Percentiles rank a stretch among this genome's conserved stretches.
These are phyloP conservation scores for Theobroma grandiflorum DNA, from an alignment of 441 rosid species.

Conservation along the genomic window DNA sequence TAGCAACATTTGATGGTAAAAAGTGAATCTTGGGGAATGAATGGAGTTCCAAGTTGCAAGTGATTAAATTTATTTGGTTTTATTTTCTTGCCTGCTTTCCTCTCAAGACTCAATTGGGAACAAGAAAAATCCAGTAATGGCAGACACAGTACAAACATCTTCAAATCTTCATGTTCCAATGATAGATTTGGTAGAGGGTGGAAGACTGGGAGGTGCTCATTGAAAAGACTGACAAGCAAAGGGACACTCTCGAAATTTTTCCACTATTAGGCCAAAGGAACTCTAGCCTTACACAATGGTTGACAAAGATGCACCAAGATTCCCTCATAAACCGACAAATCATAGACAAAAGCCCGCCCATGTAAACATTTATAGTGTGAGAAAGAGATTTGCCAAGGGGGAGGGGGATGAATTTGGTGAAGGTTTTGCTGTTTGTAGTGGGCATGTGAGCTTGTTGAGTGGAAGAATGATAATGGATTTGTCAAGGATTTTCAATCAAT, in stretches of 20 bases:
- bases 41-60: neutral
- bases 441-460: slow-evolving; percentile 34
- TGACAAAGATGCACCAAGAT: slow-evolving; percentile 21
- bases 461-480: neutral
- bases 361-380: slow-evolving; percentile 9
- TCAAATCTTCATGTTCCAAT: slow-evolving; percentile 25
- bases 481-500: slow-evolving; percentile 12
- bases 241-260: neutral
- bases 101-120: neutral
- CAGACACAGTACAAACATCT: slow-evolving; percentile 26
- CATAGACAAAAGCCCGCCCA: neutral
- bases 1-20: too few species aligned
- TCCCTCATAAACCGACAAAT: slow-evolving; percentile 19
- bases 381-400: neutral
- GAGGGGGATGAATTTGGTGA: slow-evolving; percentile 9
- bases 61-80: neutral
- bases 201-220: neutral
- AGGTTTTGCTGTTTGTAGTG: slow-evolving; percentile 18
- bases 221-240: slow-evolving; percentile 17
- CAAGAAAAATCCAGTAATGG: slow-evolving; percentile 30
- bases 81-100: neutral
- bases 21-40: too few species aligned
- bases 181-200: slow-evolving; percentile 3
- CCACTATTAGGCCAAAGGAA: neutral
- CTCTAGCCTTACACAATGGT: slow-evolving; percentile 13